These are phyloP conservation scores for Echites panduratus DNA, from an alignment of 257 asterid genomes.

Conservation along the genomic window DNA sequence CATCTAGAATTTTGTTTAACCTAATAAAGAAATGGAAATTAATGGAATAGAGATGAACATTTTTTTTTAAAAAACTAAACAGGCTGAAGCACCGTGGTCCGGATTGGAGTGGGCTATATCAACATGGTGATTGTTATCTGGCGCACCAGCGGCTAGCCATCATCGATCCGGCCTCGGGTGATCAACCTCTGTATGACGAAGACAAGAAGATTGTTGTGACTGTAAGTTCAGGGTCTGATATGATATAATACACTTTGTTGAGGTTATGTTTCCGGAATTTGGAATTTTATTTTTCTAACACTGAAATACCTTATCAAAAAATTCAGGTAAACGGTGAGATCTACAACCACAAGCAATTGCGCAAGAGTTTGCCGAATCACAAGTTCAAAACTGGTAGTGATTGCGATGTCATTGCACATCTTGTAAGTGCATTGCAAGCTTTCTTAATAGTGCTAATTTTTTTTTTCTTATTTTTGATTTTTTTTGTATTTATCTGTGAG, in stretches of 20 bases:
- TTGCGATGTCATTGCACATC: constrained; percentile 97
- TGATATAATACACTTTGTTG: not conserved
- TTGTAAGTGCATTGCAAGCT: constrained; percentile 42
- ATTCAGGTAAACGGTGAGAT: constrained; percentile 94
- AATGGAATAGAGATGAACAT: not conserved
- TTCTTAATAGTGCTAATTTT: too few species aligned
- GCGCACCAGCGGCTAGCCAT: constrained; percentile 93
- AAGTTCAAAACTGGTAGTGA: constrained; percentile 86
- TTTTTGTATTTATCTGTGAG: too few species aligned
- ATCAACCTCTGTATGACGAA: constrained; percentile 83
- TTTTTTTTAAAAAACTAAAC: not conserved
- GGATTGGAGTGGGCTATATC: constrained; percentile 94
- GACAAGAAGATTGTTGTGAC: constrained; percentile 77
- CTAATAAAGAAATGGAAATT: not conserved
- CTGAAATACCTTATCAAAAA: not conserved
- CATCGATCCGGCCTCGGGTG: constrained; percentile 96
- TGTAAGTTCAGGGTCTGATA: constrained; percentile 27
- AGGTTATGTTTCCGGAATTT: not conserved
- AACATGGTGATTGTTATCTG: constrained; percentile 65
- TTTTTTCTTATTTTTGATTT: too few species aligned
- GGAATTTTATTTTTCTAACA: not conserved
- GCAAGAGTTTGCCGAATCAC: constrained; percentile 64
- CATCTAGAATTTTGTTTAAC: not conserved
- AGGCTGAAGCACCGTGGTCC: constrained; percentile 99
- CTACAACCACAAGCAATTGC: constrained; percentile 80